A percentile compares a stretch with the other conserved stretches of the same genome.
Conservation (phyloP, 331 rosid species). For the Prunus yedoensis region DNA sequence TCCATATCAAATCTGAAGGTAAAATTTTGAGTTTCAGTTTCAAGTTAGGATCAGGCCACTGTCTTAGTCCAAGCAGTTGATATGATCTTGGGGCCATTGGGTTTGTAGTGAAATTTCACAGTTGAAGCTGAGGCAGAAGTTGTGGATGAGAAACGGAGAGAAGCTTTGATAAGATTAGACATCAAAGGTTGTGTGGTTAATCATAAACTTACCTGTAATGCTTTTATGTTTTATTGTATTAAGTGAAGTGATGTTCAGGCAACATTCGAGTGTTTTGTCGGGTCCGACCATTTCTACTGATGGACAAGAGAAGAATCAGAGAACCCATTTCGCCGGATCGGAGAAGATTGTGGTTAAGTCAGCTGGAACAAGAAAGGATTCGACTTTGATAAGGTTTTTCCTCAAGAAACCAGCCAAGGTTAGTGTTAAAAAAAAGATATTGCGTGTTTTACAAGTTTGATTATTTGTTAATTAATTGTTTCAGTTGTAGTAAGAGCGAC, state of each 20-base stretch:
- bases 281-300: too few species aligned
- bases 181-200: too few species aligned
- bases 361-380: constrained; percentile 64
- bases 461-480: constrained; percentile 1
- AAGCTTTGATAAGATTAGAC: constrained; percentile 36
- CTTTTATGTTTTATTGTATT: too few species aligned
- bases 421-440: constrained; percentile 24
- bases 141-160: constrained; percentile 43
- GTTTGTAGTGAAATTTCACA: constrained; percentile 62
- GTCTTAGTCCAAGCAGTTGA: background rate
- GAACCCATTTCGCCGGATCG: constrained; percentile 26
- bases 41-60: background rate
- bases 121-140: constrained; percentile 53
- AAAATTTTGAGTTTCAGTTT: constrained; percentile 1
- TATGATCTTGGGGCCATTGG: background rate
- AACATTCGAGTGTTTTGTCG: too few species aligned
- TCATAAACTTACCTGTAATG: too few species aligned
- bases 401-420: constrained; percentile 79
- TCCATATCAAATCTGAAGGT: constrained; percentile 59
- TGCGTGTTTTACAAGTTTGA: constrained; percentile 16
- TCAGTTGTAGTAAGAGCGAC: constrained; percentile 21
- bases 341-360: constrained; percentile 65
- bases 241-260: too few species aligned
- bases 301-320: too few species aligned
- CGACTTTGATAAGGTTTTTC: constrained; percentile 79